Conservation (phyloP, 257 asterid genomes). For the Datura wrightii region DNA sequence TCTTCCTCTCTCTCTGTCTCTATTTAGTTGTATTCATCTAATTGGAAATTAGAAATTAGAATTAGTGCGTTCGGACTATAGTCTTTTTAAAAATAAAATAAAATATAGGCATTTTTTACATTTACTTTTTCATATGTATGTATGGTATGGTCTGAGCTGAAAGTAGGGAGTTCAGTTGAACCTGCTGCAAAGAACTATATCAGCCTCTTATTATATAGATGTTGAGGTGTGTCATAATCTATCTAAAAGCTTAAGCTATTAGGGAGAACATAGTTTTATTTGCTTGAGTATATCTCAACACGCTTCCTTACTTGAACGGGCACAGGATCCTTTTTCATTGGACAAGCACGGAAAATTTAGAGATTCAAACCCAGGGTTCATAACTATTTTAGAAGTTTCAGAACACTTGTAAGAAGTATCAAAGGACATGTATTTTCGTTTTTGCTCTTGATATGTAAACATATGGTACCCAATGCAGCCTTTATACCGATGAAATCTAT, state of each 20-base stretch:
- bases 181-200: not conserved
- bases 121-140: not conserved
- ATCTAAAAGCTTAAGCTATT: not conserved
- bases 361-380: not conserved
- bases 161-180: not conserved
- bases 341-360: not conserved
- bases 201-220: not conserved
- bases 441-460: not conserved
- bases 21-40: not conserved
- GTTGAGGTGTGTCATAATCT: not conserved
- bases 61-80: not conserved
- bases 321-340: not conserved
- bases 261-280: too few relatives aligned
- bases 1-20: not conserved
- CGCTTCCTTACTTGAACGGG: not conserved
- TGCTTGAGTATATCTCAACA: not conserved
- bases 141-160: not conserved
- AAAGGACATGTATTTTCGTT: not conserved
- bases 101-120: not conserved
- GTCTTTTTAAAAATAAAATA: not conserved
- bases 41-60: not conserved
- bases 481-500: not conserved
- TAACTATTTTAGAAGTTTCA: not conserved
- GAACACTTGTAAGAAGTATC: not conserved
- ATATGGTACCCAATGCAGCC: not conserved